Evolutionary conservation across 306 rosid genomes (phyloP), one percentile per base, ranked within the genome.

Genomic region (Acacia melanoxylon): DNA sequence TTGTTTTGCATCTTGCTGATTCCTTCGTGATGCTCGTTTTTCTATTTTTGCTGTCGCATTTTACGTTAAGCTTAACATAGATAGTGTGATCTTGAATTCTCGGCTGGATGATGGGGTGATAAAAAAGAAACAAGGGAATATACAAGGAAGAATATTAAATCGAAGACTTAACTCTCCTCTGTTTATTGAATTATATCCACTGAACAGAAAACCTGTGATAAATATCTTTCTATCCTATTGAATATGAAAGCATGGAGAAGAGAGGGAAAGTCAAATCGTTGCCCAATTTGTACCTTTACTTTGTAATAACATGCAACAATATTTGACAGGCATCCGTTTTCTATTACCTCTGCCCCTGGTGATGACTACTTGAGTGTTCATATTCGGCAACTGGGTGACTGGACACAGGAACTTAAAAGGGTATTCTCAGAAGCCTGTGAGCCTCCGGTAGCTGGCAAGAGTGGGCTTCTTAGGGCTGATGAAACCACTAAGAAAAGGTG

Each of bases 281-380:
- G 40, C 68, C 22, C 59, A 44, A 31, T 75, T 75, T 66, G 7
- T 75, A 52, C 51, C 13, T 16, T 4, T 65, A 61, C 79, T 41
- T 74, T 33, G 76, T 45, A 41, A 49, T 61, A 70, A 80, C 82
- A 73, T 75, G 78, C 74, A 78, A 16, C 66, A 74, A 37, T 80
- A 85, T 75, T 71, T 76, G 72, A 24, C 89, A 96, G 99, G 99
- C 99, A 96, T 88, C 99, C 99, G 31, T 96, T 96, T 89, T 96
- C 99, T 44, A 96, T 96, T 70, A 96, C 99, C 79, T 96, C 99
- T 24, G 94, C 99, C 83, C 99, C 99, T n/a, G 97, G 92, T n/a
- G 99, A 96, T 74, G 95, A 93, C 88, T 96, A 86, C 82, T 92
- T 96, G 84, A 96, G 99, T 74, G 97, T 96, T 86, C 99, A 96